Base-by-base conservation (phyloP, 192 early-diverging fungal species). In the Coemansia sp. region DNA sequence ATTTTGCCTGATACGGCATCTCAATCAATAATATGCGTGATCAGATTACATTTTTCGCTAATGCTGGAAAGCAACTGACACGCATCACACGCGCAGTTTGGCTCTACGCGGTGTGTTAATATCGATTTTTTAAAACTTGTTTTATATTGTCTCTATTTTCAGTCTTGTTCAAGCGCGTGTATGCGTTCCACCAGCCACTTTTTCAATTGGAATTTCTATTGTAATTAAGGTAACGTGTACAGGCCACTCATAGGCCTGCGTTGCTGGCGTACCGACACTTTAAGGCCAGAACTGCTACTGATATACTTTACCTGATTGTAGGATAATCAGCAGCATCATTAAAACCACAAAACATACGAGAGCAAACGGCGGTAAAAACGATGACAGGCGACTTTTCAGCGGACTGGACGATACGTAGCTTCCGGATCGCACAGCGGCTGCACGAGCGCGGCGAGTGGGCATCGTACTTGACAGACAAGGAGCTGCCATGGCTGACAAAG, bases 391-490 rank as follows among this genome's bases (percentile, higher is more conserved):
- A 57, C 12, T 32, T 53, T 3, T 63, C 62, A 19, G 56, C 61
- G 14, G 59, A 64, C 61, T 73, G 74, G 75, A 22, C 51, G 14
- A 41, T 48, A 43, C 70, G 73, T 43, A 82, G 79, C 58, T 79
- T 76, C 51, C 67, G 57, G 48, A 68, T 83, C 48, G 82, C 82
- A 21, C 76, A 54, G 37, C 66, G 60, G 48, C 62, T 83, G 21
- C 50, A 79, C 12, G 64, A 63, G 39, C 63, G 72, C 35, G 63
- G 66, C 35, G 65, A 70, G 19, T 83, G 72, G 72, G 29, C 59
- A 10, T 66, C 73, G 9, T 70, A 76, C 56, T 58, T 83, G 14
- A 50, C 72, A 14, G 2, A 60, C 0, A 49, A 54, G 19, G 82
- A 83, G 62, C 64, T 70, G 22, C 65, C 65, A 15, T 70, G 67